Evolutionary conservation across 2,329 filamentous ascomycete species (phyloP).

Genomic region (Beauveria varroae): DNA sequence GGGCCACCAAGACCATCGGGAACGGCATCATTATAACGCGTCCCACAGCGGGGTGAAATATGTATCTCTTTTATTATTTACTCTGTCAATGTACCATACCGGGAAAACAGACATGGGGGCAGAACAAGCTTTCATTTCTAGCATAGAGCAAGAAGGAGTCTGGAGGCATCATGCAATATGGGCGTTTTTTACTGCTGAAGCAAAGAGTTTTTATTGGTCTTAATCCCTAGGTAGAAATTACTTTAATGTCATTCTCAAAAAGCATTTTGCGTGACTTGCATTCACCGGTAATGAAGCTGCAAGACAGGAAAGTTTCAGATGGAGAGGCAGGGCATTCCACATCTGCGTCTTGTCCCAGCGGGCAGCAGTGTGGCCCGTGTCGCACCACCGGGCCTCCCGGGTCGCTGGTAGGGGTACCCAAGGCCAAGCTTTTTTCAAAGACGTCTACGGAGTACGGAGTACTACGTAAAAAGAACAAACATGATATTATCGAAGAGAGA

Average conservation of each 20-base stretch:
- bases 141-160: constrained; percentile 1
- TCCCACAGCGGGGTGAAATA: neutral
- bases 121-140: neutral
- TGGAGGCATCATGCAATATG: neutral
- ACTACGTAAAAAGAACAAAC: neutral
- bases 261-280: neutral
- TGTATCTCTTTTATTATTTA: neutral
- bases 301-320: neutral
- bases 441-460: neutral
- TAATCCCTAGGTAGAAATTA: neutral
- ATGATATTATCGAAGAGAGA: neutral
- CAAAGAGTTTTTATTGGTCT: neutral
- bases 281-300: neutral
- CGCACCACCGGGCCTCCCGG: neutral
- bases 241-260: neutral
- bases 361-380: neutral
- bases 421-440: constrained; percentile 1
- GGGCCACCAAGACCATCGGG: neutral
- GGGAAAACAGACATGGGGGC: neutral
- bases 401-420: neutral
- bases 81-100: constrained; percentile 4
- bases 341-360: neutral
- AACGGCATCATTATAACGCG: neutral
- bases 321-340: neutral
- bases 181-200: constrained; percentile 5